A percentile compares a stretch with the other conserved stretches of the same genome.
Evolutionary conservation across 257 asterid genomes (phyloP).

Genomic region (Linaria vulgaris): DNA sequence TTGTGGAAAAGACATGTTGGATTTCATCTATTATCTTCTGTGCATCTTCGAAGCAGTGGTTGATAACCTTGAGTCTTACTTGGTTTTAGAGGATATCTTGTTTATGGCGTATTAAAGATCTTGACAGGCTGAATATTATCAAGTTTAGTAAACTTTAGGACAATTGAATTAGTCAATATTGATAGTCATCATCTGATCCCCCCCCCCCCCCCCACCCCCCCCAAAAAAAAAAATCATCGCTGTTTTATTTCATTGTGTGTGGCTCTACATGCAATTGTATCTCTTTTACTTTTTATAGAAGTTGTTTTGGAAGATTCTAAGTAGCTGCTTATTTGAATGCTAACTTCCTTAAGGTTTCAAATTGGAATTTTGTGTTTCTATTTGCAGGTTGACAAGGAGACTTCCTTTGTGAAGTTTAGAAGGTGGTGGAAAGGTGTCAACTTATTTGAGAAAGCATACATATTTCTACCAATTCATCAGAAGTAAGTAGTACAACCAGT

Average conservation of each 20-base stretch:
- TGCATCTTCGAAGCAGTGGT: constrained; percentile 13
- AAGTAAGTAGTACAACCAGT: constrained; percentile 49
- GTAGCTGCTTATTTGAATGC: constrained; percentile 14
- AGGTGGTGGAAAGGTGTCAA: constrained; percentile 99
- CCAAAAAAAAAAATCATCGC: no score
- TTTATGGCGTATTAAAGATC: background rate
- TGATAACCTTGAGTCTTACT: constrained; percentile 7
- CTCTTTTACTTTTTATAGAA: constrained; percentile 5
- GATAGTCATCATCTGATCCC: constrained; percentile 13
- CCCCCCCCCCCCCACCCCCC: background rate
- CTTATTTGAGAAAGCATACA: constrained; percentile 86
- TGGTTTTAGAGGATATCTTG: background rate
- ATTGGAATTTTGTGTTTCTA: constrained; percentile 15
- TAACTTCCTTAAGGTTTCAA: constrained; percentile 18
- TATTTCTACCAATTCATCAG: constrained; percentile 86
- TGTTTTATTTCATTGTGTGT: background rate
- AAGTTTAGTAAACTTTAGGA: background rate
- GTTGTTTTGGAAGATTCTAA: constrained; percentile 21
- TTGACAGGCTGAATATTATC: background rate
- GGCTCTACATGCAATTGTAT: constrained; percentile 12
- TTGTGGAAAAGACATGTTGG: background rate
- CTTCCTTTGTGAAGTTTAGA: constrained; percentile 73
- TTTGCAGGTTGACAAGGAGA: constrained; percentile 58
- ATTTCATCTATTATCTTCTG: background rate
- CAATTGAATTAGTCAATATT: constrained; percentile 4